Percentiles rank a stretch among this genome's conserved stretches.
Conservation (phyloP, 352 stramenopile genomes). For the Globisporangium yorkense region DNA sequence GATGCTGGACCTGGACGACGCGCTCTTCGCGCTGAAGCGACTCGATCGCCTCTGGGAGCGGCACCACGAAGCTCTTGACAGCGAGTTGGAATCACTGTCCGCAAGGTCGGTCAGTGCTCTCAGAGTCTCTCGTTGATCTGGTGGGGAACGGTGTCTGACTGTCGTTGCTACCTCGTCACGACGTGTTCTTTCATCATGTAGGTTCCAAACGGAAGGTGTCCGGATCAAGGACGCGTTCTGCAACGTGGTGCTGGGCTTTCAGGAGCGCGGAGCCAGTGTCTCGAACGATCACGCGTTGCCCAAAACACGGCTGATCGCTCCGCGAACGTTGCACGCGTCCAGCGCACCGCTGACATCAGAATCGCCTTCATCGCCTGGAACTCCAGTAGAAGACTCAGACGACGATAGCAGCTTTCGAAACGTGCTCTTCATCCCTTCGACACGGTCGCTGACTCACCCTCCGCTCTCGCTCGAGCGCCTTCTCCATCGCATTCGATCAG, state of each 20-base stretch:
- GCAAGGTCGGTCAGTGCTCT: conserved; percentile 5
- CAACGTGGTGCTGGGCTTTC: conserved; percentile 54
- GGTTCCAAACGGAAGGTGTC: conserved; percentile 4
- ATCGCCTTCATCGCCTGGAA: background rate
- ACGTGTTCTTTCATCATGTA: background rate
- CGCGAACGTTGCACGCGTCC: background rate
- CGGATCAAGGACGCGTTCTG: conserved; percentile 51
- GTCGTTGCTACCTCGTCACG: too few relatives aligned
- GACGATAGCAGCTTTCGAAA: background rate
- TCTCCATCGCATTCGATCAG: conserved; percentile 1
- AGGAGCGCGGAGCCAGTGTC: conserved; percentile 15
- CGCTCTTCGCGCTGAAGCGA: conserved; percentile 51
- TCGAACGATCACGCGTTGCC: background rate
- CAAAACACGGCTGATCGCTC: conserved; percentile 1
- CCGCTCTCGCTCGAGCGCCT: conserved; percentile 6
- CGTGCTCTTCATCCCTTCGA: conserved; percentile 5
- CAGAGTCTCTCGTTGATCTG: background rate
- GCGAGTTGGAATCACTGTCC: conserved; percentile 19
- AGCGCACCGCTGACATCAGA: background rate
- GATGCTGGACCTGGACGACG: conserved; percentile 56
- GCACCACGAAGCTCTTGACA: conserved; percentile 21
- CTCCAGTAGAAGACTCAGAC: background rate
- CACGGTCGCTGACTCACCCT: background rate
- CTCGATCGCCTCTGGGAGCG: conserved; percentile 48
- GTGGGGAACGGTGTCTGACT: too few relatives aligned